phyloP scores from a whole-genome alignment of 441 rosid genomes.

The Adansonia gregorii region DNA sequence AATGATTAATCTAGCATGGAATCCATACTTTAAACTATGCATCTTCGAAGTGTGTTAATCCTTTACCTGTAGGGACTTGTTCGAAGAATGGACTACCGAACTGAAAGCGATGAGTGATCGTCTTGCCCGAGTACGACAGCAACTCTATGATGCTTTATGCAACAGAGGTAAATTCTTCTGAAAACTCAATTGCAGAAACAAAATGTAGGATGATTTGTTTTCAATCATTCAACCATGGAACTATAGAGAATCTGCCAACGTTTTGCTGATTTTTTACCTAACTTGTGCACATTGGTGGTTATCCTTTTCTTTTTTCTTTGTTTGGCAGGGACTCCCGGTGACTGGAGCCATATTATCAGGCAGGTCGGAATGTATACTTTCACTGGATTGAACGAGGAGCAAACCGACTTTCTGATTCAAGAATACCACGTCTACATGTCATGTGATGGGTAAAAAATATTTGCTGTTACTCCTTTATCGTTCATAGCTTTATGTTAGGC shows the following conservation, averaged over 20 bases:
- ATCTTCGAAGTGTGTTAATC: slow-evolving; percentile 7
- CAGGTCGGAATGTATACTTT: slow-evolving; percentile 98
- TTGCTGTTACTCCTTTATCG: not conserved
- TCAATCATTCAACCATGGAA: not conserved
- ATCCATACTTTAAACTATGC: not conserved
- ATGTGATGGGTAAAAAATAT: slow-evolving; percentile 73
- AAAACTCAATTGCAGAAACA: not conserved
- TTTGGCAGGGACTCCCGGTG: slow-evolving; percentile 87
- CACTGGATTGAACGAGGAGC: slow-evolving; percentile 79
- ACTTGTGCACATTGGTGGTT: not conserved
- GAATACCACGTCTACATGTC: slow-evolving; percentile 95
- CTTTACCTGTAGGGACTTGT: slow-evolving; percentile 52
- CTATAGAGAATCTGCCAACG: not conserved
- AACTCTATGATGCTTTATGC: slow-evolving; percentile 71
- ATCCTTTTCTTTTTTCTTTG: not conserved
- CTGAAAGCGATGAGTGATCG: slow-evolving; percentile 97
- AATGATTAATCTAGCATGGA: not conserved
- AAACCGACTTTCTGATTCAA: slow-evolving; percentile 78
- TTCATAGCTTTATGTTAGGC: not conserved
- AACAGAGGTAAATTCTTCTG: slow-evolving; percentile 51
- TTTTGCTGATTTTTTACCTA: not conserved
- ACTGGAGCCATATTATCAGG: slow-evolving; percentile 92
- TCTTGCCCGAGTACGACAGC: slow-evolving; percentile 78
- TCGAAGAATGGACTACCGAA: slow-evolving; percentile 85
- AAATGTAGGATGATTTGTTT: not conserved